Evolutionary conservation across 164 flowering plant species (phyloP).

Genomic region (Paratinospora sagittata): DNA sequence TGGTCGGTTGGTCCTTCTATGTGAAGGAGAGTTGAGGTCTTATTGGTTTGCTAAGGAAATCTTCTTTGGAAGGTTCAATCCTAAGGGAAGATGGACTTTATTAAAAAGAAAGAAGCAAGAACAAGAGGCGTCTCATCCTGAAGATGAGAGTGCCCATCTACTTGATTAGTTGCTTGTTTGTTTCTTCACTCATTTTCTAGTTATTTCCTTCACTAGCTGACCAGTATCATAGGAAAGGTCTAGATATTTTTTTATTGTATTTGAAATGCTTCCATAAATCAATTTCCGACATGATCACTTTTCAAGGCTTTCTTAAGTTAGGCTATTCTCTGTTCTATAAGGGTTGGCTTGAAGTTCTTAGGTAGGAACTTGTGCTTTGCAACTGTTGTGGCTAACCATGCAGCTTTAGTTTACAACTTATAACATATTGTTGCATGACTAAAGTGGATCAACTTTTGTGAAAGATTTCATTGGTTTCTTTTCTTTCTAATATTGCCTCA

Average conservation of each 20-base stretch:
- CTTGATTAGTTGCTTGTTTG: not conserved
- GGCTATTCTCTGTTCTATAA: not conserved
- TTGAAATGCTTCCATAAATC: too few relatives aligned
- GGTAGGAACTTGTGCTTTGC: not conserved
- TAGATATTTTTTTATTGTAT: not conserved
- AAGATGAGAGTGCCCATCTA: too few relatives aligned
- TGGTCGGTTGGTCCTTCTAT: not conserved
- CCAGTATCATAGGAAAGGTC: not conserved
- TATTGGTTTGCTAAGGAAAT: not conserved
- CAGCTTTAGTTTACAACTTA: not conserved
- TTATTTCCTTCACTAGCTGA: not conserved
- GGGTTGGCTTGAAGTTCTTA: not conserved
- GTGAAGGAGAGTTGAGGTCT: not conserved
- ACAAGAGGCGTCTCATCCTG: too few relatives aligned
- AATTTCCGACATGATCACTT: too few relatives aligned
- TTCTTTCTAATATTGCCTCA: constrained; percentile 26
- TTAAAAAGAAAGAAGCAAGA: too few relatives aligned
- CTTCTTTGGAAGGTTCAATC: not conserved
- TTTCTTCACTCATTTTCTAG: not conserved
- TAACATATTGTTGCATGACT: not conserved
- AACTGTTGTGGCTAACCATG: not conserved
- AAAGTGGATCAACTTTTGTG: not conserved
- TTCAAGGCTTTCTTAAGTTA: too few relatives aligned
- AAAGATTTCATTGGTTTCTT: too few relatives aligned
- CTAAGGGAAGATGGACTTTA: too few relatives aligned